Base-by-base conservation (phyloP, 495 filamentous ascomycete genomes). In the Zalerion maritima region DNA sequence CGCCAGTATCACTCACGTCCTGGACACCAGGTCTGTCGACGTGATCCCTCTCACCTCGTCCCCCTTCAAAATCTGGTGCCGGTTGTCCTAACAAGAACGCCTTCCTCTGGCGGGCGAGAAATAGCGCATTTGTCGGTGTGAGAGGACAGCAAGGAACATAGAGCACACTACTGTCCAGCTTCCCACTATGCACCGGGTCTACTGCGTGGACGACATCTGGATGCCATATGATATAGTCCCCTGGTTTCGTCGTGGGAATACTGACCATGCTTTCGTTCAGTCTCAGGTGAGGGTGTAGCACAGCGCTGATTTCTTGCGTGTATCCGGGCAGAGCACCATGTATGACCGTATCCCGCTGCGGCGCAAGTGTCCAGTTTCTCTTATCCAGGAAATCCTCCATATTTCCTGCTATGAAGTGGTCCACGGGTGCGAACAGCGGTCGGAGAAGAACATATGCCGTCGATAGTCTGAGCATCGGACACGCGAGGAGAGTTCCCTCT, bases 171-270 rank as follows among this genome's bases (percentile, higher is more conserved):
- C 13, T 19, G 32, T 35, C 34, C 4, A 55, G 46, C 8, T 40
- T 38, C 29, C 18, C 26, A 7, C 16, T 1, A 19, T 21, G 14
- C 33, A 22, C 7, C 2, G 28, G 11, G 18, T 48, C 32, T 22
- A 43, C 34, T 21, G 42, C 36, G 40, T 60, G 47, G 10, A 58
- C 45, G 6, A 46, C 40, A 21, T 77, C 84, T 34, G 82, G 87
- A 49, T 93, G 85, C 84, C 85, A 93, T 11, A 76, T 69, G 3
- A 92, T 81, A 47, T 80, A 92, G 50, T 93, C 84, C 6, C 85
- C 84, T 2, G 85, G 80, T 17, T 67, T 58, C 21, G 92, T 72
- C 7, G 52, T 47, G 0, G 85, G 84, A 2, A 89, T 57, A 20
- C 76, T 66, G 3, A 85, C 68, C 71, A 93, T 83, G 6, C 72